Evolutionary conservation across 2,329 filamentous ascomycete species (phyloP), one percentile per base, ranked within the genome.

Genomic region (Nemania bipapillata): DNA sequence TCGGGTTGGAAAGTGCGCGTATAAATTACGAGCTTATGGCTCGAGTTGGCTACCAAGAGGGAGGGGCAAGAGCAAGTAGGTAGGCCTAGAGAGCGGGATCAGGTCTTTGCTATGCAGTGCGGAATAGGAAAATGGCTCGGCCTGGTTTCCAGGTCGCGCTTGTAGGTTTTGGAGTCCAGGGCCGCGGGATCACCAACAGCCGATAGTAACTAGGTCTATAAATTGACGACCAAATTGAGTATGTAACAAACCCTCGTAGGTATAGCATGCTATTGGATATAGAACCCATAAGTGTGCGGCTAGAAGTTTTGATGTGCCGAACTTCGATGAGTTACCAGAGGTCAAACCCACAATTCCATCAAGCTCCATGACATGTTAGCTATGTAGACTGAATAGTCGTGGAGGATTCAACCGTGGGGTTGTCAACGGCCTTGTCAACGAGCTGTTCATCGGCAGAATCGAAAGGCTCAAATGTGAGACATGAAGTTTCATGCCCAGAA

Each of bases 371-470:
- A 15, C 12, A 6, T 15, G 17, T 47, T 30, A 5, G 22, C 11
- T 49, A 61, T 47, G 56, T 22, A 9, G 50, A 37, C 20, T 49
- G 5, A 37, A 32, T 57, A 37, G 28, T 49, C n/a, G 45, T 30
- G 22, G 47, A 12, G 22, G n/a, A 15, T 26, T 57, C 11, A n/a
- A n/a, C n/a, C n/a, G n/a, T n/a, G n/a, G n/a, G n/a, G n/a, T n/a
- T n/a, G n/a, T n/a, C n/a, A 28, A 35, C 28, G 17, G 52, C n/a
- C 12, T 3, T 45, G 12, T 12, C 37, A 32, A 35, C 37, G 32
- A 42, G 15, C n/a, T 22, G 2, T 22, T 30, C 7, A 7, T 49
- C 35, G 35, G 26, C 26, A n/a, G 42, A 17, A 52, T 4, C 9
- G 20, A 35, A 9, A 37, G 50, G 26, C 9, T 17, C 24, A 20